A percentile compares a stretch with the other conserved stretches of the same genome.
phyloP scores from a whole-genome alignment of 1,139 yeast species.

The Yamadazyma diddensiae region DNA sequence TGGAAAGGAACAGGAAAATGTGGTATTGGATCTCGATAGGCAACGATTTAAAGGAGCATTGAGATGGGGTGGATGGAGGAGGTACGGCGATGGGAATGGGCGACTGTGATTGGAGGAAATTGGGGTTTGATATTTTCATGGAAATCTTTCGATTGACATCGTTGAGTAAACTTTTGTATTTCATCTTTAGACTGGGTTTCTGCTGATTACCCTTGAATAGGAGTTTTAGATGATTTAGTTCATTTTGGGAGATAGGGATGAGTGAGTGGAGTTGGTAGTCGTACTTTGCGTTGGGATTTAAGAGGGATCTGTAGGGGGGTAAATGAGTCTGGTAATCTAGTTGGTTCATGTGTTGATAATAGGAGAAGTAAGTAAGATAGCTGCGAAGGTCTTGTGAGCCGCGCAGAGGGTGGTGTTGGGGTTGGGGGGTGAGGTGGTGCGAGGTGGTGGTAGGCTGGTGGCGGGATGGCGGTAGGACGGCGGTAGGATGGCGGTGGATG shows the following conservation, averaged over 20 bases:
- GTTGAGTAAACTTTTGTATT: constrained; percentile 39
- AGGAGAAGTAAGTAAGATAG: not conserved
- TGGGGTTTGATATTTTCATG: constrained; percentile 11
- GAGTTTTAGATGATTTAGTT: constrained; percentile 15
- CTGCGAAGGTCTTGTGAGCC: not conserved
- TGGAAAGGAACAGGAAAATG: constrained; percentile 30
- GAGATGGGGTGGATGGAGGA: not conserved
- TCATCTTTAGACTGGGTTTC: constrained; percentile 31
- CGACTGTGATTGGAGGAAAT: constrained; percentile 1
- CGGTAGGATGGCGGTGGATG: not conserved
- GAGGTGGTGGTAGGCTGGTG: not conserved
- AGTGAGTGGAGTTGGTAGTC: constrained; percentile 42
- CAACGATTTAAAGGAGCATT: constrained; percentile 3
- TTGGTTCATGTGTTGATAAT: not conserved
- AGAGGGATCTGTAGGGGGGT: constrained; percentile 45
- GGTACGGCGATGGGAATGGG: not conserved
- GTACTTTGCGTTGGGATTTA: constrained; percentile 41
- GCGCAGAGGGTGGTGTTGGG: not conserved
- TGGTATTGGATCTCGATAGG: constrained; percentile 37
- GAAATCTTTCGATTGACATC: constrained; percentile 37
- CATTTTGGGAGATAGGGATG: constrained; percentile 38
- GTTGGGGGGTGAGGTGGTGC: not conserved
- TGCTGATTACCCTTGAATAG: constrained; percentile 10
- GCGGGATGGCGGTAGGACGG: not conserved
- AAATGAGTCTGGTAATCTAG: constrained; percentile 33